Conservation (phyloP, 192 early-diverging fungal genomes). For the Geranomyces michiganensis region DNA sequence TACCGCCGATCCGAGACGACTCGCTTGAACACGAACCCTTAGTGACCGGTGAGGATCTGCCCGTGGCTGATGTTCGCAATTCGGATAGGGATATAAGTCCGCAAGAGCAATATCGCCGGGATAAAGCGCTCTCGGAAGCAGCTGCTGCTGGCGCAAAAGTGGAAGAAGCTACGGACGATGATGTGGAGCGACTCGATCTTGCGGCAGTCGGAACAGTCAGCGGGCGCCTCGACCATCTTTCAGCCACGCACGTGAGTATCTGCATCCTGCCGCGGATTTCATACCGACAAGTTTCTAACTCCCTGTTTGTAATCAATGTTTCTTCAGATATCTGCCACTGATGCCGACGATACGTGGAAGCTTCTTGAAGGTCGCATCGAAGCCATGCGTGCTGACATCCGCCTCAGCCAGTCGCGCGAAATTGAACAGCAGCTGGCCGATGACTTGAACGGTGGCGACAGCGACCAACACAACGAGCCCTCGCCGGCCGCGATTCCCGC, state of each 20-base stretch:
- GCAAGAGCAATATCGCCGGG: no score
- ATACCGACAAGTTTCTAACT: no score
- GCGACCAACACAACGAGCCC: neutral
- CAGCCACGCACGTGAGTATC: no score
- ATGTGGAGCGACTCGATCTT: no score
- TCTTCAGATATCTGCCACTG: neutral
- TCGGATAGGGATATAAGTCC: no score
- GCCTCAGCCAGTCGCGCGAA: neutral
- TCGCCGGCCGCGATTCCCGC: neutral
- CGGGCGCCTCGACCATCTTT: no score
- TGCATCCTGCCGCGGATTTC: no score
- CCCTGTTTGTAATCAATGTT: neutral
- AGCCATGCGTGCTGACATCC: slow-evolving; percentile 1
- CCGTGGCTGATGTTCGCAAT: neutral
- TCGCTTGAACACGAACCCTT: neutral
- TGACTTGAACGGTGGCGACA: neutral
- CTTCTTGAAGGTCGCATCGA: slow-evolving; percentile 3
- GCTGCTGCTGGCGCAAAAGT: no score
- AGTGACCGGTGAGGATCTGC: neutral
- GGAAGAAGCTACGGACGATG: no score
- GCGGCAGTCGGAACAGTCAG: no score
- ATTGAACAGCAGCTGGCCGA: neutral
- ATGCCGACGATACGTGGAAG: slow-evolving; percentile 4
- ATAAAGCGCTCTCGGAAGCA: no score
- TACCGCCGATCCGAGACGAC: neutral